These are phyloP conservation scores for Sphenostylis stenocarpa DNA, from an alignment of 306 rosid genomes.

Conservation along the genomic window DNA sequence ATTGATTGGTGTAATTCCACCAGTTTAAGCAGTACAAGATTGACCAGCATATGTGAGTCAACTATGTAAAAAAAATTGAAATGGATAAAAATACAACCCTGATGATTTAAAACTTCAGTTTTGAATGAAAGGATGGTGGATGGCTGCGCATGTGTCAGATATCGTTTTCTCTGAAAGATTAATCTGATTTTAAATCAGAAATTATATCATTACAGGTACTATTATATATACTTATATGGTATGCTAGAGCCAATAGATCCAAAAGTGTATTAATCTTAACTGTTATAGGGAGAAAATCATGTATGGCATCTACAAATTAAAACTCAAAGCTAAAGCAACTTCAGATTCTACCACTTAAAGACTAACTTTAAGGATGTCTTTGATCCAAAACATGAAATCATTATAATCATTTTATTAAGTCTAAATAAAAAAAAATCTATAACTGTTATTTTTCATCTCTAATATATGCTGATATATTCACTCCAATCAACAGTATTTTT, in stretches of 20 bases:
- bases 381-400: conserved; percentile 14
- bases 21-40: not conserved
- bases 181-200: not conserved
- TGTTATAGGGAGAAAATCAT: not conserved
- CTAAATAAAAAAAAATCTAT: not conserved
- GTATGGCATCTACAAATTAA: not conserved
- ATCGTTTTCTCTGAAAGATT: not conserved
- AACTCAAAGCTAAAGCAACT: not conserved
- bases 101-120: not conserved
- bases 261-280: not conserved
- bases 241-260: not conserved
- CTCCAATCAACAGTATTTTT: not conserved
- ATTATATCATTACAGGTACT: not conserved
- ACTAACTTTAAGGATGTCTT: conserved; percentile 8
- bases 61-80: not conserved
- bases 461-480: conserved; percentile 8
- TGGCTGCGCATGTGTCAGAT: not conserved
- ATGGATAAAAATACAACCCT: not conserved
- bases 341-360: conserved; percentile 1
- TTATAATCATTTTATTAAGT: not conserved
- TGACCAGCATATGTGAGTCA: not conserved
- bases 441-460: conserved; percentile 3
- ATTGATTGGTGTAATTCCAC: not conserved
- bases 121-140: not conserved
- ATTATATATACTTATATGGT: not conserved